phyloP scores from a whole-genome alignment of 2,329 filamentous ascomycete genomes.

The Fusarium sublunatum region DNA sequence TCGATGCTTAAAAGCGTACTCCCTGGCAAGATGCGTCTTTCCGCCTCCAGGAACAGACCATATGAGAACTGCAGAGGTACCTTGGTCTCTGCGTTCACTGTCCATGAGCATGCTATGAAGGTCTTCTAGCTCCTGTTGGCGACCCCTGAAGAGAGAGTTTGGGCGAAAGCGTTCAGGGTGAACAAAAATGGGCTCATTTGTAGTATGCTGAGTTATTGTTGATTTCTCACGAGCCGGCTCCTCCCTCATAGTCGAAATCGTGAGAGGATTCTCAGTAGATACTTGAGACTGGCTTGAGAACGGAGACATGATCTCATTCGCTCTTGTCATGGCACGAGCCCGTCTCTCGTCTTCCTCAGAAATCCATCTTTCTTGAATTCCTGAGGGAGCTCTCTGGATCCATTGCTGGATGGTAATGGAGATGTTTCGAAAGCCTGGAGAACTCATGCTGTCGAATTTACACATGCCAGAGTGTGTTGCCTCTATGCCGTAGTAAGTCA shows the following conservation, averaged over 20 bases:
- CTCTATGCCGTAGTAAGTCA: conserved; percentile 79
- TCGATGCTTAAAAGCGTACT: conserved; percentile 41
- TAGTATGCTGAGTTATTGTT: background rate
- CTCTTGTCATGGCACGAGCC: conserved; percentile 57
- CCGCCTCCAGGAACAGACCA: conserved; percentile 42
- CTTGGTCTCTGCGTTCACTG: conserved; percentile 25
- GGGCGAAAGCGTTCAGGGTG: conserved; percentile 43
- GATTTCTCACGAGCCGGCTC: conserved; percentile 7
- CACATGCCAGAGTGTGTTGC: conserved; percentile 78
- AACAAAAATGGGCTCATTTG: conserved; percentile 33
- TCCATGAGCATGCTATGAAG: conserved; percentile 43
- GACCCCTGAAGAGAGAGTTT: conserved; percentile 39
- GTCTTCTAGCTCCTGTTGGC: conserved; percentile 29
- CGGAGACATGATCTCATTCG: conserved; percentile 57
- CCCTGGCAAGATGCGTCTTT: conserved; percentile 41
- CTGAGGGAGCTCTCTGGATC: conserved; percentile 63
- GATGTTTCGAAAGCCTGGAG: conserved; percentile 72
- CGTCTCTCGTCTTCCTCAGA: conserved; percentile 67
- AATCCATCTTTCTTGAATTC: conserved; percentile 68
- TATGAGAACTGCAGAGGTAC: conserved; percentile 41
- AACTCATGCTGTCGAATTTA: conserved; percentile 72
- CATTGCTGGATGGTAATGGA: conserved; percentile 63
- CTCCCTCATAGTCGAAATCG: conserved; percentile 8
- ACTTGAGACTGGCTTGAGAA: conserved; percentile 30
- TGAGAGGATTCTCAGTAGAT: conserved; percentile 3